These are phyloP conservation scores for Alternaria sp. DNA, from an alignment of 2,329 filamentous ascomycete genomes.

Conservation along the genomic window DNA sequence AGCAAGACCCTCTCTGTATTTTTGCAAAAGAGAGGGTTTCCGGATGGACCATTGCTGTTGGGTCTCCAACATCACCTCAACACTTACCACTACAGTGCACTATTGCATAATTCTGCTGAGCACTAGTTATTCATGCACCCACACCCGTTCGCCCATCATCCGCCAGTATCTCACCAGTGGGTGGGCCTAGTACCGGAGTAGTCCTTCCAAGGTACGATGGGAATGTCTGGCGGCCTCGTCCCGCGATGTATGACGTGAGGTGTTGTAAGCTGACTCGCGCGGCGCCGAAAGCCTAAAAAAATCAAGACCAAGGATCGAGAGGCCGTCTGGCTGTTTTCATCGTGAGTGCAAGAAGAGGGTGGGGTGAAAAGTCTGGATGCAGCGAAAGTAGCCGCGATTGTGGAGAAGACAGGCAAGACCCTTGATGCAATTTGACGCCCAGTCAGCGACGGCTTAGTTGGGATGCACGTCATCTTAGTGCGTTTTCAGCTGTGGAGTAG, in stretches of 20 bases:
- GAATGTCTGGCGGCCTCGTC: background rate
- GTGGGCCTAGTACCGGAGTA: background rate
- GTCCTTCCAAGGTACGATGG: background rate
- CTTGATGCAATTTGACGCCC: constrained; percentile 19
- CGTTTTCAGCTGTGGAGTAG: constrained; percentile 28
- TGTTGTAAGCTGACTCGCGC: constrained; percentile 15
- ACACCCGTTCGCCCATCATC: constrained; percentile 27
- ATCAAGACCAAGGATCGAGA: constrained; percentile 9
- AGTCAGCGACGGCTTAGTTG: constrained; percentile 28
- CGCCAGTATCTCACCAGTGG: constrained; percentile 12
- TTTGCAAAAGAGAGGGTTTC: constrained; percentile 14
- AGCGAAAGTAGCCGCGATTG: constrained; percentile 22
- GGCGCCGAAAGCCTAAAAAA: constrained; percentile 13
- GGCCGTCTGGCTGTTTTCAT: constrained; percentile 12
- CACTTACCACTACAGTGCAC: constrained; percentile 15
- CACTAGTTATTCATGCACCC: constrained; percentile 25
- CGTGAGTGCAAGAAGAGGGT: constrained; percentile 19
- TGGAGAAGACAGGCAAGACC: constrained; percentile 33
- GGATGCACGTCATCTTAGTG: constrained; percentile 39
- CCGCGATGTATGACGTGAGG: constrained; percentile 4
- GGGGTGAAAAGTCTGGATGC: constrained; percentile 30
- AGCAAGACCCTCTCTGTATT: constrained; percentile 12
- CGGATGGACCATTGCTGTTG: constrained; percentile 23
- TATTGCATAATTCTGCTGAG: constrained; percentile 23
- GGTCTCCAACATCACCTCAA: constrained; percentile 21